A percentile compares a stretch with the other conserved stretches of the same genome.
Evolutionary conservation across 1,284 basidiomycete genomes (phyloP).

Genomic region (Leucoagaricus sp.): DNA sequence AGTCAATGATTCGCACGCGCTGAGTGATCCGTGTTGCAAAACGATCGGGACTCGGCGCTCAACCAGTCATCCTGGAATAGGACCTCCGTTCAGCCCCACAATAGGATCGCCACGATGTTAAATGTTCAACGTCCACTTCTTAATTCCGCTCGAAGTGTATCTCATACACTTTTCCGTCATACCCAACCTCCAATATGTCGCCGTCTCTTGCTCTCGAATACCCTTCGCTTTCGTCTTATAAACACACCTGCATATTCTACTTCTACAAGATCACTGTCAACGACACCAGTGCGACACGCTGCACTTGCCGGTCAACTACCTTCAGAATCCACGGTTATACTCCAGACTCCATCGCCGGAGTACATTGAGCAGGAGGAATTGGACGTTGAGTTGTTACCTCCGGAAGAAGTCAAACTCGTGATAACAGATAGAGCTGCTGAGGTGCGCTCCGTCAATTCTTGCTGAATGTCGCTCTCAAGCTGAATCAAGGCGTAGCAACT

Average conservation of each 20-base stretch:
- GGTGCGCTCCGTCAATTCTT: conserved; percentile 40
- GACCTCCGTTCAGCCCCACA: no score
- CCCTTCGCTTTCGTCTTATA: neutral
- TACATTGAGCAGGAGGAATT: conserved; percentile 57
- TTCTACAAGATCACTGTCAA: conserved; percentile 23
- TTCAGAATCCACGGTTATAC: conserved; percentile 42
- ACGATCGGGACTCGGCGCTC: no score
- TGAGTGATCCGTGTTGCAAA: no score
- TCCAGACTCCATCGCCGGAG: conserved; percentile 45
- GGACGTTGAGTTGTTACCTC: conserved; percentile 51
- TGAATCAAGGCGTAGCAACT: conserved; percentile 56
- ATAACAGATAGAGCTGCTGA: conserved; percentile 75
- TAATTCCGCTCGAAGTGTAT: no score
- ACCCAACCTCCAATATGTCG: neutral
- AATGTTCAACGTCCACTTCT: no score
- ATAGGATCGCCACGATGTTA: no score
- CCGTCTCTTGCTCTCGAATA: neutral
- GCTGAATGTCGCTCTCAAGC: conserved; percentile 3
- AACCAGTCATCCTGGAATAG: no score
- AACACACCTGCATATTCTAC: neutral
- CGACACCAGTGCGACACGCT: conserved; percentile 27
- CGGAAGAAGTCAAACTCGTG: conserved; percentile 47
- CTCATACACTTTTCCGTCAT: neutral
- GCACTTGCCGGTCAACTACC: conserved; percentile 37
- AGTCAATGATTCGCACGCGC: no score